Conservation (phyloP, 2,329 filamentous ascomycete genomes). For the Grosmannia serpens region DNA sequence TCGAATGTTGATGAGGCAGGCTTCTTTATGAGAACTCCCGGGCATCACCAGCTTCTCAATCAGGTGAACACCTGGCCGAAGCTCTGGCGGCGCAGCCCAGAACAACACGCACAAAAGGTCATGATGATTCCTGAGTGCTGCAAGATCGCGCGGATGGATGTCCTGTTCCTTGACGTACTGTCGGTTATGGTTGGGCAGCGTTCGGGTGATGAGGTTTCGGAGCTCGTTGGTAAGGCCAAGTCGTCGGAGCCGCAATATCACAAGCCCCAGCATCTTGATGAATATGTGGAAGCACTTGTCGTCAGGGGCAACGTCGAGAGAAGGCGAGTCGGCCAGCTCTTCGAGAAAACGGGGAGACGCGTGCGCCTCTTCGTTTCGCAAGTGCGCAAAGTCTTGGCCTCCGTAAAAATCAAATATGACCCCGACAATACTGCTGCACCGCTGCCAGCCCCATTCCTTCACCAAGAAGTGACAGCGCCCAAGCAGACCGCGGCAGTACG, state of each 20-base stretch:
- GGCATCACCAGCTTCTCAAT: slow-evolving; percentile 50
- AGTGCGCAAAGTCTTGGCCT: slow-evolving; percentile 46
- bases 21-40: slow-evolving; percentile 52
- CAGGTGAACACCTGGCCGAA: slow-evolving; percentile 40
- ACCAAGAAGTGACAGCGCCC: slow-evolving; percentile 52
- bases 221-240: slow-evolving; percentile 43
- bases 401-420: slow-evolving; percentile 59
- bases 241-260: slow-evolving; percentile 38
- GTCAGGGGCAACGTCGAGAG: slow-evolving; percentile 36
- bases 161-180: slow-evolving; percentile 52
- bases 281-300: slow-evolving; percentile 59
- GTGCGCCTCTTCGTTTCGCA: slow-evolving; percentile 53
- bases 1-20: slow-evolving; percentile 50
- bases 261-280: slow-evolving; percentile 49
- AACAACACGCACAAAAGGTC: slow-evolving; percentile 56
- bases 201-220: slow-evolving; percentile 47
- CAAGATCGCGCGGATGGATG: slow-evolving; percentile 48
- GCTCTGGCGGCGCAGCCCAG: slow-evolving; percentile 46
- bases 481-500: slow-evolving; percentile 49
- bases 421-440: slow-evolving; percentile 44
- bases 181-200: slow-evolving; percentile 54
- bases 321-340: slow-evolving; percentile 34
- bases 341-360: slow-evolving; percentile 51
- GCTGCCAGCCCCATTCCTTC: slow-evolving; percentile 54
- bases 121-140: slow-evolving; percentile 55